Evolutionary conservation across 352 stramenopile species (phyloP).

Genomic region (Globisporangium okanoganense): DNA sequence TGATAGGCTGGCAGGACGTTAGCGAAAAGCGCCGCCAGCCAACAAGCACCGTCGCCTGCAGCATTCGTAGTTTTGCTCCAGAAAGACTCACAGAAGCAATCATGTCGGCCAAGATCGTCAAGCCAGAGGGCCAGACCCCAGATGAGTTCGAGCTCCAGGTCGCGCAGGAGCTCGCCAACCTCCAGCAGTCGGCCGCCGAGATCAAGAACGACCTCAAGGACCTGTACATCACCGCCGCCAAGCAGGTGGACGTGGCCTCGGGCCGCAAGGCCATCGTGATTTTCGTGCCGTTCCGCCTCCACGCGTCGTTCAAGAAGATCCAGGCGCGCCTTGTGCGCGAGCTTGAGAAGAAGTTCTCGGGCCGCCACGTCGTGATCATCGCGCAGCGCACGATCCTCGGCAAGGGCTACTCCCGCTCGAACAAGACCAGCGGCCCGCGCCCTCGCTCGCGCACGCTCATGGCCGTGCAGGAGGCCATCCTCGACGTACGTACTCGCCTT

Average conservation of each 20-base stretch:
- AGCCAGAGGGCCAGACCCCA: conserved; percentile 77
- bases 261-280: conserved; percentile 98
- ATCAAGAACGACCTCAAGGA: conserved; percentile 98
- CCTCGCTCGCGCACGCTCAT: conserved; percentile 97
- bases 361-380: conserved; percentile 98
- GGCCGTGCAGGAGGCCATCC: conserved; percentile 98
- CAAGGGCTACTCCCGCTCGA: conserved; percentile 94
- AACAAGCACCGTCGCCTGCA: neutral
- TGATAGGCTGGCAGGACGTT: too few relatives aligned
- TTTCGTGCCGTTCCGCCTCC: conserved; percentile 98
- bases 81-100: conserved; percentile 31
- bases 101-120: conserved; percentile 86
- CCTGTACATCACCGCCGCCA: conserved; percentile 98
- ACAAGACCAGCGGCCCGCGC: conserved; percentile 93
- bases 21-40: neutral
- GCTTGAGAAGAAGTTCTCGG: conserved; percentile 99
- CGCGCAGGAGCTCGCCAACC: conserved; percentile 82
- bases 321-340: conserved; percentile 97
- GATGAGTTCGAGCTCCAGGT: conserved; percentile 90
- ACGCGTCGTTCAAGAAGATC: conserved; percentile 99
- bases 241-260: conserved; percentile 96
- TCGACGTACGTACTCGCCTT: conserved; percentile 87
- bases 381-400: conserved; percentile 98
- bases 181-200: conserved; percentile 93
- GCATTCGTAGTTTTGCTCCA: conserved; percentile 51